Evolutionary conservation across 768 basidiomycete species (phyloP).

Genomic region (Terana coerulea): DNA sequence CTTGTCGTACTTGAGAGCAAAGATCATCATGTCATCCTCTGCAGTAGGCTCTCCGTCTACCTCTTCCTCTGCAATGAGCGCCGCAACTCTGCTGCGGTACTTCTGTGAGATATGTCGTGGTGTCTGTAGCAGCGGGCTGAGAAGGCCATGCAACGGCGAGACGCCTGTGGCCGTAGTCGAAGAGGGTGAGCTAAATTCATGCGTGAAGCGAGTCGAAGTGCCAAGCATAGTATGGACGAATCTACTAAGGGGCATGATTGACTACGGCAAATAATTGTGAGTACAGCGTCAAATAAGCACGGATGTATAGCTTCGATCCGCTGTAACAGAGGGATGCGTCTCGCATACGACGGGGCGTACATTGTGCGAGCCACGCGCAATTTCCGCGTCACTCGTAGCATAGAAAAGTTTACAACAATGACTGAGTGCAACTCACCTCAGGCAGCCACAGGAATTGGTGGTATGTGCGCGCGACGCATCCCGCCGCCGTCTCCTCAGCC

Average conservation of each 20-base stretch:
- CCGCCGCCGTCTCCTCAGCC: conserved; percentile 42
- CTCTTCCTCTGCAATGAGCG: conserved; percentile 46
- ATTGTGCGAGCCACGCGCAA: too few species aligned
- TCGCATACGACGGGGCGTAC: background rate
- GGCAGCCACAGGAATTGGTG: conserved; percentile 79
- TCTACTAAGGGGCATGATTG: conserved; percentile 62
- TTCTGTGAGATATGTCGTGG: conserved; percentile 51
- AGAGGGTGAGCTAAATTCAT: background rate
- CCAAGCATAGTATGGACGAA: conserved; percentile 55
- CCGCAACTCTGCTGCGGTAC: conserved; percentile 60
- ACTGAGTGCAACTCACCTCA: conserved; percentile 41
- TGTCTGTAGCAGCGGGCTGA: conserved; percentile 64
- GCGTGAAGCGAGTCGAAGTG: conserved; percentile 36
- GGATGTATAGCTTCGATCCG: too few species aligned
- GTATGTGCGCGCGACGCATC: conserved; percentile 61
- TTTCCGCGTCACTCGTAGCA: too few species aligned
- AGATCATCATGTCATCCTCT: conserved; percentile 81
- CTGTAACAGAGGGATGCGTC: conserved; percentile 2
- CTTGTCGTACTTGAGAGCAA: conserved; percentile 60
- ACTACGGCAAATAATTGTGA: conserved; percentile 37
- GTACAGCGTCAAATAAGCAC: background rate
- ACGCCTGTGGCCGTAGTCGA: conserved; percentile 25
- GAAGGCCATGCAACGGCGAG: conserved; percentile 54
- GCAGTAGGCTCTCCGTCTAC: conserved; percentile 54
- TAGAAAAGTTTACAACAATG: too few species aligned